Evolutionary conservation across 495 filamentous ascomycete species (phyloP).

Genomic region (Neurospora tetraspora): DNA sequence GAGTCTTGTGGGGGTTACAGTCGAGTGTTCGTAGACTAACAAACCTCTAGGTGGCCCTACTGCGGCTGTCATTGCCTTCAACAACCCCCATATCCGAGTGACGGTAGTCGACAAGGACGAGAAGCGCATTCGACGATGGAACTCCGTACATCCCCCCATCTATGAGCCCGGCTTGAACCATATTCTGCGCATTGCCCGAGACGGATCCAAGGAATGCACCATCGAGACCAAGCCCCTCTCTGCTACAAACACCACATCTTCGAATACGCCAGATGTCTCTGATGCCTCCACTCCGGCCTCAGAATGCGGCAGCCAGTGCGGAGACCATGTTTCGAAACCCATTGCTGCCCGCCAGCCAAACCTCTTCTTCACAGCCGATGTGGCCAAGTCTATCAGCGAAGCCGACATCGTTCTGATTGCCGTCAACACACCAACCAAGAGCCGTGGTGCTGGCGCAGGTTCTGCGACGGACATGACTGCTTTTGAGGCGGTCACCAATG

Average conservation of each 20-base stretch:
- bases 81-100: slow-evolving; percentile 58
- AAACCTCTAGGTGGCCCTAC: slow-evolving; percentile 54
- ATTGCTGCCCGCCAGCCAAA: slow-evolving; percentile 36
- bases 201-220: slow-evolving; percentile 30
- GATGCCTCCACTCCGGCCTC: slow-evolving; percentile 14
- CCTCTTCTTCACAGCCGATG: slow-evolving; percentile 61
- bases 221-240: slow-evolving; percentile 19
- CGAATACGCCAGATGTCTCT: slow-evolving; percentile 7
- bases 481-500: slow-evolving; percentile 56
- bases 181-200: slow-evolving; percentile 53
- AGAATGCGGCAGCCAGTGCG: slow-evolving; percentile 21
- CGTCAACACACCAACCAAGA: slow-evolving; percentile 77
- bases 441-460: slow-evolving; percentile 55
- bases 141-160: slow-evolving; percentile 61
- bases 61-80: slow-evolving; percentile 58
- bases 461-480: slow-evolving; percentile 59
- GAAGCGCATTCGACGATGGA: slow-evolving; percentile 57
- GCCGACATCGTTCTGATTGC: slow-evolving; percentile 68
- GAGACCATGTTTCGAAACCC: slow-evolving; percentile 8
- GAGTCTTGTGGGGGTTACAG: slow-evolving; percentile 6
- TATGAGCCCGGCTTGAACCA: slow-evolving; percentile 62
- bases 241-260: slow-evolving; percentile 9
- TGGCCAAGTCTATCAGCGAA: slow-evolving; percentile 47
- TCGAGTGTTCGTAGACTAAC: neutral
- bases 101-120: slow-evolving; percentile 61